A percentile compares a stretch with the other conserved stretches of the same genome.
These are phyloP conservation scores for Moesziomyces globuligerus DNA, from an alignment of 1,284 basidiomycete genomes.

Conservation along the genomic window DNA sequence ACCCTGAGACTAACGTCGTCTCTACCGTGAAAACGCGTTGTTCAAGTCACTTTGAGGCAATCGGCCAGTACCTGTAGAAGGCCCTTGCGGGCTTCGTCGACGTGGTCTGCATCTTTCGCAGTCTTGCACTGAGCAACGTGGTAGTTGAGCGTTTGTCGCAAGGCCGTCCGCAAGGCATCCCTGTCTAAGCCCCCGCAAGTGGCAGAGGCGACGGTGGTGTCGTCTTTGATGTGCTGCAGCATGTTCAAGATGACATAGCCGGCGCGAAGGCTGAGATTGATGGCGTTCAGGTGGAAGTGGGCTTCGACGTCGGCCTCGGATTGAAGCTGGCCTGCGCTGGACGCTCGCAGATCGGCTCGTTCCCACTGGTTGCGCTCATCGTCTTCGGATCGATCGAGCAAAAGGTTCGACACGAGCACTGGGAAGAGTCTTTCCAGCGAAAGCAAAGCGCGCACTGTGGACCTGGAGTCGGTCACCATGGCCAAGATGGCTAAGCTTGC, in stretches of 20 bases:
- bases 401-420: conserved; percentile 8
- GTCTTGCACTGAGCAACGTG: conserved; percentile 20
- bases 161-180: conserved; percentile 4
- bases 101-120: conserved; percentile 7
- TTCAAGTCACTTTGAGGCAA: conserved; percentile 14
- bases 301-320: conserved; percentile 6
- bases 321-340: background rate
- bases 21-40: too few species aligned
- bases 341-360: conserved; percentile 21
- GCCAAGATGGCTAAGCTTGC: conserved; percentile 28
- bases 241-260: conserved; percentile 34
- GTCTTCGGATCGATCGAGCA: conserved; percentile 31
- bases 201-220: background rate
- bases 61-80: conserved; percentile 30
- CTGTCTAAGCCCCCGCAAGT: conserved; percentile 9
- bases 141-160: conserved; percentile 17
- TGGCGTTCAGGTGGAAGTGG: conserved; percentile 22
- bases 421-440: conserved; percentile 28
- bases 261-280: conserved; percentile 33
- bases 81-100: conserved; percentile 26
- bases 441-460: conserved; percentile 9
- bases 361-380: conserved; percentile 22
- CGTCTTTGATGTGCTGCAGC: conserved; percentile 9
- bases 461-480: conserved; percentile 26
- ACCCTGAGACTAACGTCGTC: too few species aligned